Percentiles rank a stretch among this genome's conserved stretches.
Conservation (phyloP, 306 rosid species). For the Rosa chinensis region DNA sequence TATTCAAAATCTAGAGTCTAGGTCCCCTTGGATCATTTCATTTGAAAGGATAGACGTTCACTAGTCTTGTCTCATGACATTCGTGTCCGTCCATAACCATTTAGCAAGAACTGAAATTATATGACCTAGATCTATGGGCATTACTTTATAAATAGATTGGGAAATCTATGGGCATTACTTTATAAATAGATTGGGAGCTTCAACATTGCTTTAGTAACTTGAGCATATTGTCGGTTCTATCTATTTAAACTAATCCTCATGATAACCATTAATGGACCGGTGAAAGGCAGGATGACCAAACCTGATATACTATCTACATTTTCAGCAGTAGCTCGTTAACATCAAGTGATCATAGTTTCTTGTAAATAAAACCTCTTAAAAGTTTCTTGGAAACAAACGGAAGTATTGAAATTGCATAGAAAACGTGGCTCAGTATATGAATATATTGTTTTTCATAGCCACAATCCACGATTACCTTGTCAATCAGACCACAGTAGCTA, state of each 20-base stretch:
- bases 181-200: background rate
- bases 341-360: background rate
- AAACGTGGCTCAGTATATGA: constrained; percentile 1
- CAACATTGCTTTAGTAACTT: background rate
- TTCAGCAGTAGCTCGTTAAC: background rate
- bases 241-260: background rate
- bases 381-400: background rate
- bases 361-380: background rate
- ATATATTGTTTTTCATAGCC: background rate
- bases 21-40: background rate
- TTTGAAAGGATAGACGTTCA: background rate
- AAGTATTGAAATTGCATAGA: constrained; percentile 11
- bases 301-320: background rate
- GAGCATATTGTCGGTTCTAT: background rate
- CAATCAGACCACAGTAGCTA: constrained; percentile 89
- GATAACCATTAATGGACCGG: background rate
- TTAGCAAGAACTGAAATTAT: background rate
- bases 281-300: background rate
- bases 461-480: constrained; percentile 63
- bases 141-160: background rate
- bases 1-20: background rate
- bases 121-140: background rate
- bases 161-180: no score
- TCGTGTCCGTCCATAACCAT: background rate
- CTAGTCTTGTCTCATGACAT: background rate